These are phyloP conservation scores for Suillus placidus DNA, from an alignment of 768 basidiomycete genomes.

Conservation along the genomic window DNA sequence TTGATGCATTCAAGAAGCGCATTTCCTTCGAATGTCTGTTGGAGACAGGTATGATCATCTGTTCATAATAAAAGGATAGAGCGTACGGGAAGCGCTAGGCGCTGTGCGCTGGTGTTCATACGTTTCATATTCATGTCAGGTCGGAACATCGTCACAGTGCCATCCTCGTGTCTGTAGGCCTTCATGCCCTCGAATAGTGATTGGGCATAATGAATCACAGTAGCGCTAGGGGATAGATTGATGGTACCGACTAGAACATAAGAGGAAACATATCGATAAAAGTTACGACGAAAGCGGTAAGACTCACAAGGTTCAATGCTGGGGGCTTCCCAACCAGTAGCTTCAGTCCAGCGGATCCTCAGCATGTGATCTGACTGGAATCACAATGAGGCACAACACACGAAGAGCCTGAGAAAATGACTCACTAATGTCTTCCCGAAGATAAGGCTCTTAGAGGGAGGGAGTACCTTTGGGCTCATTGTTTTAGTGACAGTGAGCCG, in stretches of 20 bases:
- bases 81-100: slow-evolving; percentile 76
- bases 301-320: slow-evolving; percentile 81
- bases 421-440: slow-evolving; percentile 88
- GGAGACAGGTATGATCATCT: slow-evolving; percentile 11
- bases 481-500: slow-evolving; percentile 53
- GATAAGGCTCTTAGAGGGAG: slow-evolving; percentile 66
- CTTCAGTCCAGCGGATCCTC: slow-evolving; percentile 68
- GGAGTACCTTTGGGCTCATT: slow-evolving; percentile 57
- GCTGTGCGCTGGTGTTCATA: slow-evolving; percentile 83
- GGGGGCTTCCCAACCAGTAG: slow-evolving; percentile 81
- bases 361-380: slow-evolving; percentile 86
- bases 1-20: slow-evolving; percentile 80
- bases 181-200: slow-evolving; percentile 94
- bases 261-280: slow-evolving; percentile 18
- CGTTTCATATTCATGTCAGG: slow-evolving; percentile 98
- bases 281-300: slow-evolving; percentile 2
- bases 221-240: slow-evolving; percentile 40
- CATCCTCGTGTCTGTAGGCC: slow-evolving; percentile 78
- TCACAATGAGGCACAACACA: slow-evolving; percentile 14
- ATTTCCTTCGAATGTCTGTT: slow-evolving; percentile 75
- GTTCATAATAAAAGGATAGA: not conserved
- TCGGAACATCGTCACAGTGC: slow-evolving; percentile 81
- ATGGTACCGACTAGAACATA: slow-evolving; percentile 24
- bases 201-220: slow-evolving; percentile 93
- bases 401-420: slow-evolving; percentile 15